phyloP scores from a whole-genome alignment of 2,329 filamentous ascomycete genomes.

The Fusarium chaquense region DNA sequence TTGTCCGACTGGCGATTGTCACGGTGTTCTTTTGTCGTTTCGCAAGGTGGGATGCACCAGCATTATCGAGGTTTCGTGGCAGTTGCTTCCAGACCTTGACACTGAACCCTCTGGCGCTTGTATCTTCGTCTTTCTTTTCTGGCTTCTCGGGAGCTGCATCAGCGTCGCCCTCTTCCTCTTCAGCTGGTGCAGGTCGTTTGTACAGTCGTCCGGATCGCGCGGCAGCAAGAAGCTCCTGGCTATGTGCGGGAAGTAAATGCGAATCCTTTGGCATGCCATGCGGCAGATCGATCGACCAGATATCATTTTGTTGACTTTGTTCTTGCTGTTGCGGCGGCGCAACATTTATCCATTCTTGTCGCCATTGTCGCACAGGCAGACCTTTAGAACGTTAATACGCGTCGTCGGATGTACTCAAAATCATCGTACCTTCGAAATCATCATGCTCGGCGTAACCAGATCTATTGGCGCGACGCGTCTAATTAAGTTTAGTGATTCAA shows the following conservation, averaged over 20 bases:
- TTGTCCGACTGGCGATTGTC: slow-evolving; percentile 66
- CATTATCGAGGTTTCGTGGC: slow-evolving; percentile 67
- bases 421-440: slow-evolving; percentile 67
- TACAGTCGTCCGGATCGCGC: slow-evolving; percentile 82
- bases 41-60: slow-evolving; percentile 66
- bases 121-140: slow-evolving; percentile 74
- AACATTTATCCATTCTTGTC: slow-evolving; percentile 76
- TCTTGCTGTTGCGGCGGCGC: slow-evolving; percentile 75
- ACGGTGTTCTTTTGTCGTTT: slow-evolving; percentile 72
- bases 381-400: slow-evolving; percentile 62
- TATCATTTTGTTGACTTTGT: slow-evolving; percentile 70
- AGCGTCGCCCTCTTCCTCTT: slow-evolving; percentile 69
- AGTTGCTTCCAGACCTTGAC: slow-evolving; percentile 73
- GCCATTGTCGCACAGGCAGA: slow-evolving; percentile 91
- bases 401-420: background rate
- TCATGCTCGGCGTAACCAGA: slow-evolving; percentile 70
- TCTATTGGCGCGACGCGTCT: slow-evolving; percentile 69
- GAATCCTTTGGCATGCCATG: slow-evolving; percentile 88
- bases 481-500: slow-evolving; percentile 36
- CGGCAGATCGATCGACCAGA: slow-evolving; percentile 81
- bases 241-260: slow-evolving; percentile 80
- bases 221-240: slow-evolving; percentile 83
- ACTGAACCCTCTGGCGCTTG: slow-evolving; percentile 64
- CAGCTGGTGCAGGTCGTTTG: slow-evolving; percentile 74
- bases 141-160: slow-evolving; percentile 63